Conservation (phyloP, 306 rosid species). For the Sicyos baderoa region DNA sequence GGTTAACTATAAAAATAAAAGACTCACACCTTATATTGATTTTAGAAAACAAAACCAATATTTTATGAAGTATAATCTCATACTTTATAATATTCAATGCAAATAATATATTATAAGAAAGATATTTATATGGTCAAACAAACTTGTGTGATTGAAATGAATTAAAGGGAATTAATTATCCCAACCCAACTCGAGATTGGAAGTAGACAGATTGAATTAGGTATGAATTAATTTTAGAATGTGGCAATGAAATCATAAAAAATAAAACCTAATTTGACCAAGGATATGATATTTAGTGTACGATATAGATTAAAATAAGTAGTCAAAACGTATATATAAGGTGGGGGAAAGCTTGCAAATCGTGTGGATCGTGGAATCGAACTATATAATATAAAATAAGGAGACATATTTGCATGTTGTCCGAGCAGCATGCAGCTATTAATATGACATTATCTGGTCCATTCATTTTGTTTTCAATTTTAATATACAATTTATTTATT, state of each 20-base stretch:
- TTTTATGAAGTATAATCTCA: too few relatives aligned
- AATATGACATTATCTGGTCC: too few relatives aligned
- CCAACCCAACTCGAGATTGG: neutral
- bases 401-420: too few relatives aligned
- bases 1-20: too few relatives aligned
- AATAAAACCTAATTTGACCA: neutral
- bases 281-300: neutral
- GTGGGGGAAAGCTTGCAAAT: slow-evolving; percentile 1
- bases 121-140: slow-evolving; percentile 3
- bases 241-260: neutral
- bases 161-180: neutral
- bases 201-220: neutral
- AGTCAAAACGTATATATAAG: too few relatives aligned
- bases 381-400: neutral
- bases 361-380: slow-evolving; percentile 2
- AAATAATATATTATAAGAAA: neutral
- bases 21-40: too few relatives aligned
- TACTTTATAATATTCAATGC: neutral
- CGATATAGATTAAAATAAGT: too few relatives aligned
- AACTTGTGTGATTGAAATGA: neutral
- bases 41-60: too few relatives aligned
- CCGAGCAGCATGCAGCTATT: too few relatives aligned
- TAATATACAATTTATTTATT: too few relatives aligned
- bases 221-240: neutral
- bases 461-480: too few relatives aligned